These are phyloP conservation scores for Boletus reticuloceps DNA, from an alignment of 768 basidiomycete genomes.

Conservation along the genomic window DNA sequence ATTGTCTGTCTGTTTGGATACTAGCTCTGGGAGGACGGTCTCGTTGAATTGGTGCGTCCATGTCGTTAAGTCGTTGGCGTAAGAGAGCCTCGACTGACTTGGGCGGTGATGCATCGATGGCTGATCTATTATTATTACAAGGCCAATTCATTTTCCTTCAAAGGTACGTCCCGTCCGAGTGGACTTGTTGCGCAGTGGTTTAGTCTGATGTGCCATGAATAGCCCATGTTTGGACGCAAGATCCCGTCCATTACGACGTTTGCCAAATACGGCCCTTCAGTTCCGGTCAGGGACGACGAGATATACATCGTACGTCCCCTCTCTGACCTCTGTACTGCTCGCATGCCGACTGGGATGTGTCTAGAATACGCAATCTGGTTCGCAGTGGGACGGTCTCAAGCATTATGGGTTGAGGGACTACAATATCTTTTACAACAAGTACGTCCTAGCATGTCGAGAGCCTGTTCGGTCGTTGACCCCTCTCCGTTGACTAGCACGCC, in stretches of 20 bases:
- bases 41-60: constrained; percentile 59
- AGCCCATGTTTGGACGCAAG: constrained; percentile 60
- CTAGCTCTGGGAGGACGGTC: constrained; percentile 51
- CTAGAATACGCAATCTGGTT: constrained; percentile 69
- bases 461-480: background rate
- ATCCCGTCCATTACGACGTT: constrained; percentile 50
- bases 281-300: constrained; percentile 41
- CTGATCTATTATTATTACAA: constrained; percentile 15
- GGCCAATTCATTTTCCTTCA: constrained; percentile 67
- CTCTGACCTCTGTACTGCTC: background rate
- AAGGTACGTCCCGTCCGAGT: constrained; percentile 39
- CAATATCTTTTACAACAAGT: constrained; percentile 65
- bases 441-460: background rate
- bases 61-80: background rate
- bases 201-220: background rate
- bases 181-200: too few species aligned
- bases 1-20: background rate
- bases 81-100: background rate
- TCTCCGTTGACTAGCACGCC: constrained; percentile 37
- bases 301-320: constrained; percentile 50
- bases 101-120: background rate
- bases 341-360: too few species aligned
- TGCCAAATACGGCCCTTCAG: constrained; percentile 10
- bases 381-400: constrained; percentile 68
- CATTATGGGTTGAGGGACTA: constrained; percentile 55